Evolutionary conservation across 108 stramenopile genomes (phyloP), one percentile per base, ranked within the genome.

Genomic region (Conticribra guillardii): DNA sequence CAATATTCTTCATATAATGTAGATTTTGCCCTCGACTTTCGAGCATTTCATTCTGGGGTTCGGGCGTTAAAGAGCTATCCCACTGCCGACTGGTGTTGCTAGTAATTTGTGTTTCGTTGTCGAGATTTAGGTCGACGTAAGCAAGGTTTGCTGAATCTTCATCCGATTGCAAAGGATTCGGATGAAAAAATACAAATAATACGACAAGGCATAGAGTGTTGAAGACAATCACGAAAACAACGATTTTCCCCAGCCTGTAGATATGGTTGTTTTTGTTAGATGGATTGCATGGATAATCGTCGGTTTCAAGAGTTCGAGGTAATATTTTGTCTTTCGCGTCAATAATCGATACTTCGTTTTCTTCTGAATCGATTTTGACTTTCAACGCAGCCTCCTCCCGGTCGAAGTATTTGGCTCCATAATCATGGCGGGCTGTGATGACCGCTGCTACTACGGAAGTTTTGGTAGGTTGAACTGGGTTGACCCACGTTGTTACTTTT

Each of bases 391-490:
- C 18, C 19, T 27, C 62, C 17, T 2, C 27, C n/a, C n/a, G n/a
- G n/a, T n/a, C n/a, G n/a, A 19, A 28, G 62, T 28, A 48, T 63
- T 17, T 19, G 19, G 9, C 16, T 9, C 5, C 17, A 32, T 23
- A 21, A 28, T 14, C 31, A n/a, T 32, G 57, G 2, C 2, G 24
- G 24, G 11, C 22, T 30, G 50, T 66, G 0, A 4, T 28, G 15
- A 18, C 52, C 24, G 41, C 47, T 23, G 31, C 30, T 26, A 47
- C 18, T 28, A 34, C 34, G 4, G 41, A 19, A 22, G 46, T 37
- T 33, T 58, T 32, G 22, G 67, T 64, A n/a, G n/a, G n/a, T n/a
- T n/a, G n/a, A n/a, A n/a, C n/a, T 24, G 75, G 75, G 2, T 61
- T 17, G 24, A 54, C 61, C 75, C 75, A 76, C 11, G 75, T 45